Conservation (phyloP, 768 basidiomycete genomes). For the Psilocybe sp. region DNA sequence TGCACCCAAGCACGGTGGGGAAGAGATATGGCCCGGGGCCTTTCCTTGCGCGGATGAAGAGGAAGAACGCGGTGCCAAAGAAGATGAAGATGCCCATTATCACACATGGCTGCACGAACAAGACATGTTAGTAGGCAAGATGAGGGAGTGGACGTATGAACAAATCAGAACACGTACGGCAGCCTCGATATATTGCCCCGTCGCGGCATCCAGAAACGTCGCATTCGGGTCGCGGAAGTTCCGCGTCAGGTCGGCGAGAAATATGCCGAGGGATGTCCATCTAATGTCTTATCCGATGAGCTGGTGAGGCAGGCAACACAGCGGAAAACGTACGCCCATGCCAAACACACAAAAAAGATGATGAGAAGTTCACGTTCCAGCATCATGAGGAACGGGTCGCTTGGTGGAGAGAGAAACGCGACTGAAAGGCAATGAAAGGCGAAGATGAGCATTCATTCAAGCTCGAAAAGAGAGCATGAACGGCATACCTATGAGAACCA, state of each 20-base stretch:
- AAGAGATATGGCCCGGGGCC: constrained; percentile 65
- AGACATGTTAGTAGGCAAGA: background rate
- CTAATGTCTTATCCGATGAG: constrained; percentile 27
- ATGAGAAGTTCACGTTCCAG: constrained; percentile 63
- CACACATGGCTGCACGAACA: constrained; percentile 48
- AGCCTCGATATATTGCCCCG: constrained; percentile 58
- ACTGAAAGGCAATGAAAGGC: constrained; percentile 32
- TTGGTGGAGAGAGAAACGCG: constrained; percentile 63
- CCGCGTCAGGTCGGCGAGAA: constrained; percentile 57
- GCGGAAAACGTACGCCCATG: constrained; percentile 57
- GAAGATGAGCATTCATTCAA: background rate
- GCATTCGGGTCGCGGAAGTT: constrained; percentile 36
- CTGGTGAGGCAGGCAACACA: background rate
- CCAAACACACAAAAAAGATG: constrained; percentile 40
- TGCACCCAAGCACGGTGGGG: constrained; percentile 55
- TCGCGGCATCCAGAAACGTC: constrained; percentile 33
- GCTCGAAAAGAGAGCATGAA: background rate
- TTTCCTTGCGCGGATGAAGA: constrained; percentile 56
- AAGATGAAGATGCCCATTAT: constrained; percentile 65
- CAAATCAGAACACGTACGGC: constrained; percentile 22
- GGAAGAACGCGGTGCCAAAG: constrained; percentile 51
- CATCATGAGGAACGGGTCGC: constrained; percentile 65
- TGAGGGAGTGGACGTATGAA: background rate
- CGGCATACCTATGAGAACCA: constrained; percentile 56
- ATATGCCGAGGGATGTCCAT: constrained; percentile 67